phyloP scores from a whole-genome alignment of 306 rosid genomes.

The Glycine soja region DNA sequence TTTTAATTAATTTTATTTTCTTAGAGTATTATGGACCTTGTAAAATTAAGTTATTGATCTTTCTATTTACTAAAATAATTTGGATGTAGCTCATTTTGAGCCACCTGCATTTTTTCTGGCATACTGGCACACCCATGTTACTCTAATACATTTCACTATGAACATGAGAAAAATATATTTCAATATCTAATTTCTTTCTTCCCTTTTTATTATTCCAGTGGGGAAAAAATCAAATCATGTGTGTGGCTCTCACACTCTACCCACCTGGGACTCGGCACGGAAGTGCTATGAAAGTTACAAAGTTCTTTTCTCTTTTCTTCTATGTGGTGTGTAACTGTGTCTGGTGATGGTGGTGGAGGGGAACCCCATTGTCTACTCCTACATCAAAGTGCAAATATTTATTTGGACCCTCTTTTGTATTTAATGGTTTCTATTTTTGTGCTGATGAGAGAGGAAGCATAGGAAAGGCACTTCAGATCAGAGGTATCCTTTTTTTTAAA shows the following conservation, averaged over 20 bases:
- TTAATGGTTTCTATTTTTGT: constrained; percentile 35
- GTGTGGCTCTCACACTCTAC: constrained; percentile 4
- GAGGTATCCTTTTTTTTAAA: constrained; percentile 2
- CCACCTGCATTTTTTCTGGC: no score
- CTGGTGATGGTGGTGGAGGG: neutral
- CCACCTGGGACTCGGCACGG: neutral
- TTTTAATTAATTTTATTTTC: no score
- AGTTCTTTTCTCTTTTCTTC: neutral
- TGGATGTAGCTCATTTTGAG: no score
- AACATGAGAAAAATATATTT: no score
- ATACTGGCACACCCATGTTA: no score
- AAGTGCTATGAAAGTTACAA: constrained; percentile 15
- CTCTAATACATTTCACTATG: no score
- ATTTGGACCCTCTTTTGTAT: constrained; percentile 15
- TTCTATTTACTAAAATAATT: no score
- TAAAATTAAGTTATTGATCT: no score
- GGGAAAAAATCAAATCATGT: neutral
- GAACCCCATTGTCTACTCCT: constrained; percentile 30
- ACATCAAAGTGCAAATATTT: neutral
- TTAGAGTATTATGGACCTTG: no score
- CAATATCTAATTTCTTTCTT: no score
- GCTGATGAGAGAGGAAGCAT: neutral
- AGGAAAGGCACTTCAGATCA: neutral
- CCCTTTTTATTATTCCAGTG: no score
- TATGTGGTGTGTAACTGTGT: neutral